Percentiles rank a stretch among this genome's conserved stretches.
Conservation (phyloP, 1,139 yeast species). For the Geotrichum europaeum region DNA sequence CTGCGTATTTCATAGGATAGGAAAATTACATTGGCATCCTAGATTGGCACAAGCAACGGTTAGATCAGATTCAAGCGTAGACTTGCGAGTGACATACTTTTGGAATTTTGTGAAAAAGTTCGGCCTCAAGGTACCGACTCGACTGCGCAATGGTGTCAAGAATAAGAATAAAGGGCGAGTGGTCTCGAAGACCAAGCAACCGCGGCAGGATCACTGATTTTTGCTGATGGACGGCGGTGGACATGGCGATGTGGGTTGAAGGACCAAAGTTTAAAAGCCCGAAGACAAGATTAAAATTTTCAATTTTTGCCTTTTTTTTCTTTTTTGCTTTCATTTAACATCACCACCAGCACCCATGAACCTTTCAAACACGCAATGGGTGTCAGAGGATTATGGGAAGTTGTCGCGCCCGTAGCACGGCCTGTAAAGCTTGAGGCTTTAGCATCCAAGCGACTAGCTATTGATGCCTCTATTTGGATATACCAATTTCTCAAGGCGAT, state of each 20-base stretch:
- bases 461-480: constrained; percentile 98
- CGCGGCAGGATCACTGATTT: constrained; percentile 39
- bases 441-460: constrained; percentile 69
- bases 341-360: neutral
- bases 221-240: constrained; percentile 25
- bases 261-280: neutral
- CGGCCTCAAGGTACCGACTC: constrained; percentile 49
- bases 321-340: neutral
- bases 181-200: constrained; percentile 61
- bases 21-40: constrained; percentile 36
- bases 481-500: constrained; percentile 95
- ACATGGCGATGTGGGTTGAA: neutral
- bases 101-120: constrained; percentile 44
- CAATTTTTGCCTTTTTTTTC: neutral
- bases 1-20: constrained; percentile 58
- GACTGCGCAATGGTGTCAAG: constrained; percentile 70
- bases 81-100: neutral
- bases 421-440: constrained; percentile 87
- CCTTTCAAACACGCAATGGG: constrained; percentile 54
- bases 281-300: neutral
- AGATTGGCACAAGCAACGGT: neutral
- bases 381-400: constrained; percentile 91
- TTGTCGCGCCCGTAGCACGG: constrained; percentile 81
- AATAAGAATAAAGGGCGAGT: constrained; percentile 63
- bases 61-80: neutral